Percentiles rank a stretch among this genome's conserved stretches.
These are phyloP conservation scores for Bipolaris zeicola DNA, from an alignment of 2,329 filamentous ascomycete genomes.

Conservation along the genomic window DNA sequence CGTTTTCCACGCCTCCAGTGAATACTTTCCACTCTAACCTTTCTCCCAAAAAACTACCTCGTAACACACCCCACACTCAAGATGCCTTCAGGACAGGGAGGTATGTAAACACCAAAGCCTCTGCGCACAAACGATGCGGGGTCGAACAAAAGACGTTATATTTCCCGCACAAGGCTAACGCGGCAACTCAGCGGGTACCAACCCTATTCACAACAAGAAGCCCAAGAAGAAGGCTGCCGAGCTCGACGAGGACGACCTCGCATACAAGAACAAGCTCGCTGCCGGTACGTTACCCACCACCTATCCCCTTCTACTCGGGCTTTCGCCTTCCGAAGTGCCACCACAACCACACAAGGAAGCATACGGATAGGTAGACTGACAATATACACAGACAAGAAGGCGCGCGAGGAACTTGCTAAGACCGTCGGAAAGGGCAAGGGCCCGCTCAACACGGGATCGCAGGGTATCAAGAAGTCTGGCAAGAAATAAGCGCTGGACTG, in stretches of 20 bases:
- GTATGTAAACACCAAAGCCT: slow-evolving; percentile 48
- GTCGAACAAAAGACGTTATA: not conserved
- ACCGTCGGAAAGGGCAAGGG: slow-evolving; percentile 81
- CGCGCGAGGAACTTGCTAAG: slow-evolving; percentile 67
- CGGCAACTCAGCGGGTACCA: slow-evolving; percentile 53
- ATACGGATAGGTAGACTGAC: slow-evolving; percentile 3
- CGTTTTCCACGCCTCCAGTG: slow-evolving; percentile 22
- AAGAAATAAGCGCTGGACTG: slow-evolving; percentile 70
- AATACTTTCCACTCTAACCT: slow-evolving; percentile 8
- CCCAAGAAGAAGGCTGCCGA: slow-evolving; percentile 79
- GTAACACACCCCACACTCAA: slow-evolving; percentile 25
- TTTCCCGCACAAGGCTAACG: slow-evolving; percentile 26
- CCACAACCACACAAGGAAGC: not conserved
- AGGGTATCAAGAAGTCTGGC: slow-evolving; percentile 97
- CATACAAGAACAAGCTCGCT: slow-evolving; percentile 80
- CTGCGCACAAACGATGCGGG: not conserved
- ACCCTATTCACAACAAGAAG: slow-evolving; percentile 72
- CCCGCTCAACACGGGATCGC: slow-evolving; percentile 78
- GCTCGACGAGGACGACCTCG: slow-evolving; percentile 83
- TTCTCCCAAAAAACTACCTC: slow-evolving; percentile 3
- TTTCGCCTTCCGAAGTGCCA: not conserved
- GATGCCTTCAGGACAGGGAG: slow-evolving; percentile 59
- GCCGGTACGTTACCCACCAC: slow-evolving; percentile 67
- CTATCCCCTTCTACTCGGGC: not conserved
- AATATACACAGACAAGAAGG: slow-evolving; percentile 61